Evolutionary conservation across 768 basidiomycete species (phyloP), one percentile per base, ranked within the genome.

Genomic region (Austroboletus eburneus): DNA sequence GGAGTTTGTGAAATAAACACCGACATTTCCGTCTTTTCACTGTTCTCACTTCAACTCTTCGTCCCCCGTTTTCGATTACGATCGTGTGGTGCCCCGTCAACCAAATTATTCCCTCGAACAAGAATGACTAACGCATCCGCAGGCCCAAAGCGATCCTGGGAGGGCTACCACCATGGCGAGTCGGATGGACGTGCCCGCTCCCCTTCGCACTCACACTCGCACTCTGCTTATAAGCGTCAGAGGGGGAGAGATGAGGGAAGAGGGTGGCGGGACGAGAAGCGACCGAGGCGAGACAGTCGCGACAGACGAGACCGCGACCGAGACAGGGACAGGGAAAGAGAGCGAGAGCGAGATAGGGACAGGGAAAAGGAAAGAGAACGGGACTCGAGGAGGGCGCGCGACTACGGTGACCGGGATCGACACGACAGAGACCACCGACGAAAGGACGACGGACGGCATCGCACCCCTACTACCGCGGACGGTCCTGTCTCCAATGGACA

Each of bases 81-180:
- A 84, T 85, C 85, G 83, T 87, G 85, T 83, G 85, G 84, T 83
- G 77, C 77, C 73, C 77, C 73, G 82, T 84, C 84, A 83, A 75
- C 74, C 76, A 76, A 77, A 69, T 75, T 57, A 48, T 52, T 50
- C 45, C 37, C 54, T 47, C 54, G 57, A 63, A 42, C 58, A 45
- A 53, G 59, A 78, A 77, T 88, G 85, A 81, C 87, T 88, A 86
- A 90, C 79, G 69, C 80, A 64, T 73, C 82, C 74, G 76, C 87
- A 88, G 87, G 87, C 75, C 73, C 76, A 66, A 89, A 89, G 83
- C 85, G 87, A 68, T 70, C 82, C 54, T 80, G 80, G 81, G 85
- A 87, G 59, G 82, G 77, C 73, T 61, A 68, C 46, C 60, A 68
- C 48, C 59, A 59, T 59, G 73, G 55, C 55, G 67, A 69, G 49